Conservation (phyloP, 148 eudicot genomes). For the Rhododendron kiyosumense region DNA sequence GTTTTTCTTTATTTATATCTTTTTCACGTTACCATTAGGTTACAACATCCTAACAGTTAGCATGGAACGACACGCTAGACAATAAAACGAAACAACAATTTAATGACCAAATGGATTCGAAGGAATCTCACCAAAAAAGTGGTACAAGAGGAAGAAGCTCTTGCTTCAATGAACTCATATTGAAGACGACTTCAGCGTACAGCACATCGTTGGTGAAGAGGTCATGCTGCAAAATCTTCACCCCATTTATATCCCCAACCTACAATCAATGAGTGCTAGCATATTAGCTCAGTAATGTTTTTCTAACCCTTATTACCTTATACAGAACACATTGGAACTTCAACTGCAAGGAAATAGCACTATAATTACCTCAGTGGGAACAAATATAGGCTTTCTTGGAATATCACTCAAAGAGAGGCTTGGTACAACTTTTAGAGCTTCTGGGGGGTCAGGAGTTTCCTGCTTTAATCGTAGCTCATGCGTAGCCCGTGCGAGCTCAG, state of each 20-base stretch:
- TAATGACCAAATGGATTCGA: not conserved
- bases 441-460: conserved; percentile 98
- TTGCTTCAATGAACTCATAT: conserved; percentile 81
- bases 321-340: not conserved
- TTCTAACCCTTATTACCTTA: conserved; percentile 8
- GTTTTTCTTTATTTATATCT: no score
- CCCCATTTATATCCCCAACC: conserved; percentile 84
- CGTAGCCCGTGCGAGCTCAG: conserved; percentile 89
- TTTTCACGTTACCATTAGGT: not conserved
- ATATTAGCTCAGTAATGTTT: conserved; percentile 6
- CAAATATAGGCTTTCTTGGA: conserved; percentile 71
- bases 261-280: conserved; percentile 25
- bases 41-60: not conserved
- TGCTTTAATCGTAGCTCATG: conserved; percentile 82
- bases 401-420: conserved; percentile 83
- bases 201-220: conserved; percentile 93
- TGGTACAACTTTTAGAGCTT: conserved; percentile 87
- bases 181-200: conserved; percentile 83
- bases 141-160: conserved; percentile 92
- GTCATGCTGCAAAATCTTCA: conserved; percentile 82
- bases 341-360: conserved; percentile 9
- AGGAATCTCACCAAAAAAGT: conserved; percentile 75
- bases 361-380: conserved; percentile 73
- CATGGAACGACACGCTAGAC: not conserved
- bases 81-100: not conserved